Evolutionary conservation across 306 rosid species (phyloP).

Genomic region (Malus asiatica): DNA sequence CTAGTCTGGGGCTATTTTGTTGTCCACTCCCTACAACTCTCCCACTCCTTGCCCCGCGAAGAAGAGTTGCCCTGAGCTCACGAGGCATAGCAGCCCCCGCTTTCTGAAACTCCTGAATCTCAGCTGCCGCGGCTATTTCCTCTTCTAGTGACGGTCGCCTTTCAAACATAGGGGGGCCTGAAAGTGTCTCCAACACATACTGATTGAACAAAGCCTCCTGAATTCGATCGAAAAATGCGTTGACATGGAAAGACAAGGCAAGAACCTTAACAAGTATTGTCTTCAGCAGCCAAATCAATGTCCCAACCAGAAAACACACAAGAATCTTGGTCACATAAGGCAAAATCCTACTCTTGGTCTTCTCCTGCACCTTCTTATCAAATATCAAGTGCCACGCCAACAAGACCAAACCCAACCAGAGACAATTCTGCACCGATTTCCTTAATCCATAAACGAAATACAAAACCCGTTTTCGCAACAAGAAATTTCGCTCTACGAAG

Average conservation of each 20-base stretch:
- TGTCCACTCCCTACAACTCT: constrained; percentile 1
- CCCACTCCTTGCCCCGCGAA: constrained; percentile 5
- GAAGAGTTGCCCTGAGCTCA: constrained; percentile 15
- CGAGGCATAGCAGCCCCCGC: constrained; percentile 16
- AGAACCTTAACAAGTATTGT: constrained; percentile 32
- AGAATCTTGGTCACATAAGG: constrained; percentile 26
- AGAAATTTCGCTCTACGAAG: constrained; percentile 27
- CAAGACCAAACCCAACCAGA: constrained; percentile 35
- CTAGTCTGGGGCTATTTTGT: constrained; percentile 1
- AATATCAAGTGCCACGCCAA: constrained; percentile 32
- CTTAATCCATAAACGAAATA: constrained; percentile 37
- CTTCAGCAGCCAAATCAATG: constrained; percentile 27
- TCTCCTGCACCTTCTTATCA: constrained; percentile 20
- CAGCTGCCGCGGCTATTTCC: constrained; percentile 10
- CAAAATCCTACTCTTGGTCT: constrained; percentile 18
- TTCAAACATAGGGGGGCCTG: constrained; percentile 14
- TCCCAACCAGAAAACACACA: constrained; percentile 23
- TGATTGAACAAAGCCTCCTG: constrained; percentile 36
- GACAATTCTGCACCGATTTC: constrained; percentile 30
- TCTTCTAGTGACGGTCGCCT: not conserved
- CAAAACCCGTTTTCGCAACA: constrained; percentile 28
- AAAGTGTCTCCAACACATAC: constrained; percentile 27
- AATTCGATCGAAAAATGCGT: constrained; percentile 24
- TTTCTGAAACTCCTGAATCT: constrained; percentile 14
- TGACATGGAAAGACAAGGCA: constrained; percentile 36